phyloP scores from a whole-genome alignment of 768 basidiomycete genomes.

The Naganishia vishniacii region DNA sequence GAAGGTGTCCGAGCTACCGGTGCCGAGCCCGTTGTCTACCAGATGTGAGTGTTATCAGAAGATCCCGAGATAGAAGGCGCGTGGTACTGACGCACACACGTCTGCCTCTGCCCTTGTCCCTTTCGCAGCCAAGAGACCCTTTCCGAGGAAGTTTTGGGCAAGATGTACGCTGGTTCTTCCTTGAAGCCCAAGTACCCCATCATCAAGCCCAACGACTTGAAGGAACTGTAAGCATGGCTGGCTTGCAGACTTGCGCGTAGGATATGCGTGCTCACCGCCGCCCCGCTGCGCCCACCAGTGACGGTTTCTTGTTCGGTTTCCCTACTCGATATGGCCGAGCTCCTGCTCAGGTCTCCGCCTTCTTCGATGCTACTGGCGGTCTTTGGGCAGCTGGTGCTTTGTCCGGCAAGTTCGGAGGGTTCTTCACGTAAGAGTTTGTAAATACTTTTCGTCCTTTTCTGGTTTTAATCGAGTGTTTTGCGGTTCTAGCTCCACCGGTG shows the following conservation, averaged over 20 bases:
- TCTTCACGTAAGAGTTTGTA: conserved; percentile 15
- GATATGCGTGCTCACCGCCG: too few species aligned
- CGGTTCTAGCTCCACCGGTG: conserved; percentile 61
- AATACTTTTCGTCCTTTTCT: too few species aligned
- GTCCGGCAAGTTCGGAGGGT: conserved; percentile 57
- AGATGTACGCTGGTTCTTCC: conserved; percentile 63
- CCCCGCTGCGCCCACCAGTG: too few species aligned
- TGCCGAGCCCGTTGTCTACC: conserved; percentile 47
- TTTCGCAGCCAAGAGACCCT: conserved; percentile 65
- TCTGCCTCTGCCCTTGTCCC: not conserved
- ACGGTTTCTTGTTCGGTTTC: conserved; percentile 67
- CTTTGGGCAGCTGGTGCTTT: conserved; percentile 53
- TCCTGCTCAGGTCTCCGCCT: conserved; percentile 43
- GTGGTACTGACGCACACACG: not conserved
- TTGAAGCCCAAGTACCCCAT: conserved; percentile 61
- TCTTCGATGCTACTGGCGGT: conserved; percentile 64
- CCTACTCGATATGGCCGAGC: conserved; percentile 52
- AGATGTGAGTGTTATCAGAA: conserved; percentile 53
- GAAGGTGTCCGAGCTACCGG: conserved; percentile 46
- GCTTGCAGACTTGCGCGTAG: too few species aligned
- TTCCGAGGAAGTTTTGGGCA: conserved; percentile 59
- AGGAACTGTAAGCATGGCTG: conserved; percentile 28
- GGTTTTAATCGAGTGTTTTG: not conserved
- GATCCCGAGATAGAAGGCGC: too few species aligned
- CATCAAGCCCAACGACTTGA: conserved; percentile 57